Conservation (phyloP, 768 basidiomycete species). For the Suillus americanus region DNA sequence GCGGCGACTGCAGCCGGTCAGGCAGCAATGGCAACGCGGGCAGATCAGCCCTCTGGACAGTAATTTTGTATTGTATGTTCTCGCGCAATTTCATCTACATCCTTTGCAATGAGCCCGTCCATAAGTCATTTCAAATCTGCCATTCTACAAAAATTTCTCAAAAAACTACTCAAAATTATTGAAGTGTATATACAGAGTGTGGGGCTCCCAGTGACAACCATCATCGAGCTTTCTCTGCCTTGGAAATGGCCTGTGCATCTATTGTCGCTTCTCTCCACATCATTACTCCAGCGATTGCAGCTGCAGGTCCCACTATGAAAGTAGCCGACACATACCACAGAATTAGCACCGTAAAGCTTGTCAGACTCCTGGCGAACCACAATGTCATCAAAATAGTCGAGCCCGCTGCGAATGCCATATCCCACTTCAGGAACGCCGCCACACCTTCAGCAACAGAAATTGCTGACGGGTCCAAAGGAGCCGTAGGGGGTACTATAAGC, state of each 20-base stretch:
- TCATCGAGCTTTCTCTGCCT: background rate
- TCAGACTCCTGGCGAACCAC: constrained; percentile 40
- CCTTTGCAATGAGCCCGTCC: background rate
- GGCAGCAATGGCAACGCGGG: constrained; percentile 78
- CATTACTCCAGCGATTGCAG: constrained; percentile 42
- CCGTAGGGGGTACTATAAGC: constrained; percentile 9
- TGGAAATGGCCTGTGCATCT: constrained; percentile 3
- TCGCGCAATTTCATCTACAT: background rate
- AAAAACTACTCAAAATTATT: background rate
- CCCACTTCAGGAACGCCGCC: constrained; percentile 49
- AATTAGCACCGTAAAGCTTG: constrained; percentile 32
- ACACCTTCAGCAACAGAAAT: background rate
- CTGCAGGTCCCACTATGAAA: constrained; percentile 45
- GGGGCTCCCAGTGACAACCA: background rate
- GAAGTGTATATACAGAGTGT: background rate
- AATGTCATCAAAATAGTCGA: constrained; percentile 43
- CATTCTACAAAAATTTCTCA: background rate
- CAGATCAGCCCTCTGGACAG: constrained; percentile 37
- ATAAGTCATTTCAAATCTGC: background rate
- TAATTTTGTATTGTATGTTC: constrained; percentile 20
- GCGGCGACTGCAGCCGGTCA: constrained; percentile 92
- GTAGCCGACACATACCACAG: constrained; percentile 42
- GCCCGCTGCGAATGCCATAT: constrained; percentile 36
- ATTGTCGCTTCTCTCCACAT: constrained; percentile 44
- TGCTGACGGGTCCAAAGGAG: background rate